phyloP scores from a whole-genome alignment of 768 basidiomycete species.

The Paxillus involutus region DNA sequence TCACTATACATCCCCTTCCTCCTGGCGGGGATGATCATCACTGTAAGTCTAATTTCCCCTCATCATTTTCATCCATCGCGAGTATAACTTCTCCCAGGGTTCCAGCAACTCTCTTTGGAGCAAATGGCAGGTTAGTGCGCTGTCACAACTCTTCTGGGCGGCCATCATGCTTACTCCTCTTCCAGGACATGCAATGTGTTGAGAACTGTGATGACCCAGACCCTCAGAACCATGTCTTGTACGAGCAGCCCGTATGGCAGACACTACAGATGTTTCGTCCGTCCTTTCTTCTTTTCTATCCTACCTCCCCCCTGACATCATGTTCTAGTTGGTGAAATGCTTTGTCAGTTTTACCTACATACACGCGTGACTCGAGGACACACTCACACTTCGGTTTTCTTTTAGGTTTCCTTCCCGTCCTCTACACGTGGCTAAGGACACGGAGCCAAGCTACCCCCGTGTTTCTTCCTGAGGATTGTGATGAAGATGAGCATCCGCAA shows the following conservation, averaged over 20 bases:
- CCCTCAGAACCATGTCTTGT: slow-evolving; percentile 63
- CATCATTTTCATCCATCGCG: not conserved
- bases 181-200: slow-evolving; percentile 96
- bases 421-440: slow-evolving; percentile 64
- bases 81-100: slow-evolving; percentile 44
- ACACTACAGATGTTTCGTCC: slow-evolving; percentile 87
- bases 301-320: slow-evolving; percentile 33
- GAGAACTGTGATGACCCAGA: slow-evolving; percentile 81
- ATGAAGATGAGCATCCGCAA: slow-evolving; percentile 39
- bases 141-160: slow-evolving; percentile 1
- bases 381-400: slow-evolving; percentile 18
- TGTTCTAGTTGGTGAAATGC: slow-evolving; percentile 85
- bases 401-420: slow-evolving; percentile 80
- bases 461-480: slow-evolving; percentile 54
- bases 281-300: slow-evolving; percentile 31
- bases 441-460: slow-evolving; percentile 47
- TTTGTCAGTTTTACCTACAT: slow-evolving; percentile 57
- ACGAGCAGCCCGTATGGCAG: slow-evolving; percentile 95
- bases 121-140: slow-evolving; percentile 70
- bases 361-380: slow-evolving; percentile 9
- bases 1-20: slow-evolving; percentile 74
- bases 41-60: slow-evolving; percentile 41
- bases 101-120: slow-evolving; percentile 80
- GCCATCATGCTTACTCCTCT: slow-evolving; percentile 4
- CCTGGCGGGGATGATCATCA: slow-evolving; percentile 91